Evolutionary conservation across 1,284 basidiomycete species (phyloP).

Genomic region (Psilocybe mexicana): DNA sequence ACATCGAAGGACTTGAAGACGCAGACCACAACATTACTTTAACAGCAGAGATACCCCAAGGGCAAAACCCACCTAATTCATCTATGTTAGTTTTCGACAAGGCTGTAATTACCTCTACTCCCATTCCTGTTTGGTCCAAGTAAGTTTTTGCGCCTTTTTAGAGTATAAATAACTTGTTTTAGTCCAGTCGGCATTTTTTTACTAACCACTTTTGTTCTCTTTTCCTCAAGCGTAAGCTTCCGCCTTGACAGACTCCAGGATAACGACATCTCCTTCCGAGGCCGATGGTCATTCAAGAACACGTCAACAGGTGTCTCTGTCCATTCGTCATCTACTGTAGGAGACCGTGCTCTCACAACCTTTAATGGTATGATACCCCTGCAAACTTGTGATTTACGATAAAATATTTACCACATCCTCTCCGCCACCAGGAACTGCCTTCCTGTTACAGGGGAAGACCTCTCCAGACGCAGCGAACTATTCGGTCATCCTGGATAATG

Average conservation of each 20-base stretch:
- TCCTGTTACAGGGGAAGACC: slow-evolving; percentile 57
- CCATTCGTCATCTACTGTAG: slow-evolving; percentile 47
- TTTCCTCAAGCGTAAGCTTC: slow-evolving; percentile 35
- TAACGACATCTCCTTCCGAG: slow-evolving; percentile 44
- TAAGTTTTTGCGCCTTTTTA: slow-evolving; percentile 6
- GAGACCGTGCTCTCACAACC: slow-evolving; percentile 43
- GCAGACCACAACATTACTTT: slow-evolving; percentile 48
- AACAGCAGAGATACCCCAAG: slow-evolving; percentile 38
- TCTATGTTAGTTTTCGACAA: slow-evolving; percentile 50
- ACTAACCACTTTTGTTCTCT: neutral
- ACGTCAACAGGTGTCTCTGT: slow-evolving; percentile 32
- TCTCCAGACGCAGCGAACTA: slow-evolving; percentile 56
- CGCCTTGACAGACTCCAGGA: slow-evolving; percentile 39
- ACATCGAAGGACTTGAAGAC: slow-evolving; percentile 42
- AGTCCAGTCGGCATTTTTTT: too few species aligned
- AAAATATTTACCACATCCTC: slow-evolving; percentile 4
- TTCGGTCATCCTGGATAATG: slow-evolving; percentile 58
- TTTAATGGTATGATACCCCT: slow-evolving; percentile 49
- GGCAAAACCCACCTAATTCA: slow-evolving; percentile 30
- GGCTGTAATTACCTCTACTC: slow-evolving; percentile 44
- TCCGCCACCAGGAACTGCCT: slow-evolving; percentile 49
- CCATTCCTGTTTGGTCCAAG: slow-evolving; percentile 22
- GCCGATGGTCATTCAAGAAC: slow-evolving; percentile 48
- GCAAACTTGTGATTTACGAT: neutral
- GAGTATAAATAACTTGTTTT: too few species aligned